A percentile compares a stretch with the other conserved stretches of the same genome.
phyloP scores from a whole-genome alignment of 495 filamentous ascomycete species.

The Wilcoxina mikolae region DNA sequence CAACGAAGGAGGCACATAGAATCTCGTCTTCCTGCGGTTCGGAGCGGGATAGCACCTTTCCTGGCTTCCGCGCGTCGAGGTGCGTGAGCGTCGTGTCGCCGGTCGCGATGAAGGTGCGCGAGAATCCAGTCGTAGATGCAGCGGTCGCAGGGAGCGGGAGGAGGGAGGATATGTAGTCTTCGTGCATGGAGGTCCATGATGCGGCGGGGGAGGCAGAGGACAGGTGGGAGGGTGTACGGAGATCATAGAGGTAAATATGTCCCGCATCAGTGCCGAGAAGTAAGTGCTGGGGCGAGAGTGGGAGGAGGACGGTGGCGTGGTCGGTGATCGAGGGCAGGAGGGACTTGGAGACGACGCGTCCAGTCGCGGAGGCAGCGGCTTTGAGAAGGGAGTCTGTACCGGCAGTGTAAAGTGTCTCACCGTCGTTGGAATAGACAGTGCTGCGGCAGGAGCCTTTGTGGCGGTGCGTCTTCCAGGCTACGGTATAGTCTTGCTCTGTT shows the following conservation, averaged over 20 bases:
- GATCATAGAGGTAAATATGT: conserved; percentile 76
- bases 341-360: conserved; percentile 65
- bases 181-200: conserved; percentile 52
- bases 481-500: background rate
- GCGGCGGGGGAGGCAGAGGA: conserved; percentile 32
- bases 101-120: conserved; percentile 84
- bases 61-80: conserved; percentile 57
- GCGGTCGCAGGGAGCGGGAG: conserved; percentile 65
- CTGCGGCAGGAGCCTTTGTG: conserved; percentile 86
- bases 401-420: conserved; percentile 63
- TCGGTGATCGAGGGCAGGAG: conserved; percentile 40
- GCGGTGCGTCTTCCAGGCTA: conserved; percentile 61
- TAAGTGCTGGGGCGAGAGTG: conserved; percentile 71
- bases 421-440: conserved; percentile 62
- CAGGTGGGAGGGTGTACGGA: conserved; percentile 51
- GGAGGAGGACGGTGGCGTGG: conserved; percentile 58
- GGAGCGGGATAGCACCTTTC: conserved; percentile 62
- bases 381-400: conserved; percentile 87
- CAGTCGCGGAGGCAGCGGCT: conserved; percentile 64
- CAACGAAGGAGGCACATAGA: conserved; percentile 60
- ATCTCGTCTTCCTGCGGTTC: conserved; percentile 92
- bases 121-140: conserved; percentile 65
- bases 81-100: conserved; percentile 80
- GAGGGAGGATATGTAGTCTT: conserved; percentile 83
- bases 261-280: conserved; percentile 83